phyloP scores from a whole-genome alignment of 2,329 filamentous ascomycete species.

The Daldinia sp. region DNA sequence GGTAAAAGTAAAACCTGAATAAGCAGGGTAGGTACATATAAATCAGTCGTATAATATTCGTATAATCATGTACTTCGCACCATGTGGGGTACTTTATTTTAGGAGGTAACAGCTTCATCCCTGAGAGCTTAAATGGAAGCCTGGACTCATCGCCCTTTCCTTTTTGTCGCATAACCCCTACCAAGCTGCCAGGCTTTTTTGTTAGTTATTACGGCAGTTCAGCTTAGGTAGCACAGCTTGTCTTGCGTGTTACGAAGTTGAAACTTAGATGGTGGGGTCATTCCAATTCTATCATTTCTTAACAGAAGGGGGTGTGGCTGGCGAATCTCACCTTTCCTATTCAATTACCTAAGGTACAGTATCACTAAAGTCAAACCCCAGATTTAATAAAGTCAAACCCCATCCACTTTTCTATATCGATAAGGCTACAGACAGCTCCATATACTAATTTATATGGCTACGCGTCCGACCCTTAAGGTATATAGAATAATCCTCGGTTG shows the following conservation, averaged over 20 bases:
- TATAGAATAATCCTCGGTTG: too few relatives aligned
- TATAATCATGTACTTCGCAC: slow-evolving; percentile 4
- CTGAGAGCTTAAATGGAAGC: slow-evolving; percentile 4
- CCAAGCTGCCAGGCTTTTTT: too few relatives aligned
- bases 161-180: not conserved
- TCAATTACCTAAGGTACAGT: slow-evolving; percentile 15
- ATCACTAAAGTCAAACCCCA: too few relatives aligned
- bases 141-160: not conserved
- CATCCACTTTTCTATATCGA: too few relatives aligned
- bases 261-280: slow-evolving; percentile 28
- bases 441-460: too few relatives aligned
- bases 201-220: too few relatives aligned
- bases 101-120: slow-evolving; percentile 8
- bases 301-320: slow-evolving; percentile 23
- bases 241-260: slow-evolving; percentile 13
- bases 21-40: not conserved
- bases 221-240: not conserved
- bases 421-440: too few relatives aligned
- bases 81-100: slow-evolving; percentile 15
- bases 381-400: too few relatives aligned
- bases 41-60: slow-evolving; percentile 3
- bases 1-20: not conserved
- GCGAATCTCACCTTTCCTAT: slow-evolving; percentile 27
- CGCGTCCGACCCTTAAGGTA: too few relatives aligned
- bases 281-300: not conserved